Base-by-base conservation (phyloP, 805 yeast species). In the Saccharomycopsis javanensis region DNA sequence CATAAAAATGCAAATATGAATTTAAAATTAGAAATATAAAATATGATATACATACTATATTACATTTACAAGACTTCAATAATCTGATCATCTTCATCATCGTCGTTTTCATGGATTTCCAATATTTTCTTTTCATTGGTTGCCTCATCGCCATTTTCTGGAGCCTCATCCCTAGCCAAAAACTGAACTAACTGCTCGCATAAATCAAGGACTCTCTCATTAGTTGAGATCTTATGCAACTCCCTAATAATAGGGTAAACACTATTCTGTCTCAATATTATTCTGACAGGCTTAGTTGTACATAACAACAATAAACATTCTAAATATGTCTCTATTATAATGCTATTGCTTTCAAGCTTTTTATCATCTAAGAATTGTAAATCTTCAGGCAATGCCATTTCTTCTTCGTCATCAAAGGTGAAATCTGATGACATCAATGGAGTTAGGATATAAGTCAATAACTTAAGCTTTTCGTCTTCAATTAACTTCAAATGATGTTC, bases 211-310 rank as follows among this genome's bases (percentile, higher is more conserved):
- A 88, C 76, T 18, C 71, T 74, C 27, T 75, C 78, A 55, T 78
- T 69, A 23, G 71, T 70, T 4, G 71, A 66, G 52, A 71, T 80
- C 65, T 85, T 84, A 66, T 91, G 96, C 55, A 92, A 74, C 72
- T 90, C 97, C 67, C 96, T 83, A 38, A 94, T 76, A 57, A 94
- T 68, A 18, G 96, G 86, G 67, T 94, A 94, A 0, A 88, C 95
- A 1, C 92, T 79, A 66, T 86, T 87, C n/a, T 74, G 77, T 69
- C 98, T 82, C 64, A 94, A 71, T 62, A 76, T 75, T 55, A 86
- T 95, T 73, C 99, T 82, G 52, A 85, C 84, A 7, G 72, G 73
- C 60, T 77, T 78, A 0, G 95, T 84, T 1, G 96, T 83, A 69
- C 94, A 86, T 55, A 94, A 77, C 52, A 94, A 74, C 56, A 94